These are phyloP conservation scores for Fusarium begoniae DNA, from an alignment of 2,329 filamentous ascomycete species.

Conservation along the genomic window DNA sequence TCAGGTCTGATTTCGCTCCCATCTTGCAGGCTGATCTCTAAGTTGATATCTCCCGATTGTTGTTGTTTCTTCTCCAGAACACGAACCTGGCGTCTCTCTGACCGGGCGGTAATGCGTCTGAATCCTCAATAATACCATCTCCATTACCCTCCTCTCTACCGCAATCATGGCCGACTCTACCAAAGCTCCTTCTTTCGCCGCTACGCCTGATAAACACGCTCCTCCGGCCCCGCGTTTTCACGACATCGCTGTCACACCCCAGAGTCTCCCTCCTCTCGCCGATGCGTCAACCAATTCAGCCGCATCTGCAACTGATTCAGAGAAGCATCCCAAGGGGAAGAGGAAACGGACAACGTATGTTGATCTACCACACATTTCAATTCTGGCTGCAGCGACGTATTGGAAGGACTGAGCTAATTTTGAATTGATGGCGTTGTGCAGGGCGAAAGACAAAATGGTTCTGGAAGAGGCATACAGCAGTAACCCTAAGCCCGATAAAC, in stretches of 20 bases:
- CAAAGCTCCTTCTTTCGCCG: constrained; percentile 33
- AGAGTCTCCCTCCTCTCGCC: constrained; percentile 35
- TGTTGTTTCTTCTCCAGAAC: not conserved
- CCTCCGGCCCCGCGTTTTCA: constrained; percentile 37
- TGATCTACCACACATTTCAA: not conserved
- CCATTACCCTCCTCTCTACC: constrained; percentile 29
- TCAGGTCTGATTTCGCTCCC: not conserved
- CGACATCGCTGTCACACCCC: constrained; percentile 37
- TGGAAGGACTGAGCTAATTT: constrained; percentile 30
- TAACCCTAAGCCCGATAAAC: constrained; percentile 93
- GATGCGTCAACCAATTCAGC: constrained; percentile 21
- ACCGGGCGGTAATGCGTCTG: constrained; percentile 41
- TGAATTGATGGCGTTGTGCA: constrained; percentile 50
- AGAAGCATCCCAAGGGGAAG: constrained; percentile 67
- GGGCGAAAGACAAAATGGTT: constrained; percentile 87
- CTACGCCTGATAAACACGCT: constrained; percentile 39
- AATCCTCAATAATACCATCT: constrained; percentile 40
- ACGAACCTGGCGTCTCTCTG: constrained; percentile 27
- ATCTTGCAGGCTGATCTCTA: not conserved
- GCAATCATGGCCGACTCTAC: constrained; percentile 42
- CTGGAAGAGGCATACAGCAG: constrained; percentile 85
- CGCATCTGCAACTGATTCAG: constrained; percentile 35
- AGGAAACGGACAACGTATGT: constrained; percentile 70
- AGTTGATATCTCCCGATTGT: constrained; percentile 1
- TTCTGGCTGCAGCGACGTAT: not conserved